A percentile compares a stretch with the other conserved stretches of the same genome.
Conservation (phyloP, 768 basidiomycete genomes). For the Xerocomus spinulosus region DNA sequence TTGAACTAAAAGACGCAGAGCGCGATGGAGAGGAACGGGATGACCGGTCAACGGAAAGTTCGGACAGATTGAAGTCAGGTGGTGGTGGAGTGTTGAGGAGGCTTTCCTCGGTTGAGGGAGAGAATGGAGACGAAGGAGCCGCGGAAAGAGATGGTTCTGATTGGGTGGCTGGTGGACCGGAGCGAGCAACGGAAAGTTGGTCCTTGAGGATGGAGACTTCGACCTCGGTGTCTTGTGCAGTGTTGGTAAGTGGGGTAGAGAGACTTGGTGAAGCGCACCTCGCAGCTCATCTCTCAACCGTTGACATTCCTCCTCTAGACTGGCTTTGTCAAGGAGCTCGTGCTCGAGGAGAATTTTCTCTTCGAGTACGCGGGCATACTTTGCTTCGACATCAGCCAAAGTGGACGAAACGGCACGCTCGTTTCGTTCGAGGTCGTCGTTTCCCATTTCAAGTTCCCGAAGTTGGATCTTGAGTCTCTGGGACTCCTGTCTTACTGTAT, state of each 20-base stretch:
- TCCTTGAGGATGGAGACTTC: constrained; percentile 83
- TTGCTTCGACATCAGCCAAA: constrained; percentile 78
- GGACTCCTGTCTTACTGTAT: constrained; percentile 71
- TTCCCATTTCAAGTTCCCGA: constrained; percentile 93
- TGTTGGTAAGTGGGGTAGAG: constrained; percentile 12
- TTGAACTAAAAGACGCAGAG: constrained; percentile 30
- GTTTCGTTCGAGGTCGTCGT: constrained; percentile 94
- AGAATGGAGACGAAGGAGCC: constrained; percentile 33
- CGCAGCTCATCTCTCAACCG: constrained; percentile 88
- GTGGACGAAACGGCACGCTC: constrained; percentile 84
- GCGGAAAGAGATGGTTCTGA: constrained; percentile 26
- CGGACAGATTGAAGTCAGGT: constrained; percentile 55
- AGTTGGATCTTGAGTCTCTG: constrained; percentile 69
- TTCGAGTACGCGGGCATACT: constrained; percentile 86
- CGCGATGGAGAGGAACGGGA: constrained; percentile 33
- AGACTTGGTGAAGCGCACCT: constrained; percentile 54
- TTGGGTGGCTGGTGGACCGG: constrained; percentile 27
- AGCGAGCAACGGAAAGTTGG: constrained; percentile 47
- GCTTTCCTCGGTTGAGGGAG: constrained; percentile 44
- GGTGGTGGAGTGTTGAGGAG: constrained; percentile 57
- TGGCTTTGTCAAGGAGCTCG: constrained; percentile 87
- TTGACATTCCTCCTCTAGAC: constrained; percentile 85
- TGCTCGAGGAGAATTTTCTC: constrained; percentile 98
- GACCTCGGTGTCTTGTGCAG: constrained; percentile 66
- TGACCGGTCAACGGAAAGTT: constrained; percentile 46